Percentiles rank a stretch among this genome's conserved stretches.
Evolutionary conservation across 108 stramenopile genomes (phyloP).

Genomic region (Cyclostephanos invisitatus): DNA sequence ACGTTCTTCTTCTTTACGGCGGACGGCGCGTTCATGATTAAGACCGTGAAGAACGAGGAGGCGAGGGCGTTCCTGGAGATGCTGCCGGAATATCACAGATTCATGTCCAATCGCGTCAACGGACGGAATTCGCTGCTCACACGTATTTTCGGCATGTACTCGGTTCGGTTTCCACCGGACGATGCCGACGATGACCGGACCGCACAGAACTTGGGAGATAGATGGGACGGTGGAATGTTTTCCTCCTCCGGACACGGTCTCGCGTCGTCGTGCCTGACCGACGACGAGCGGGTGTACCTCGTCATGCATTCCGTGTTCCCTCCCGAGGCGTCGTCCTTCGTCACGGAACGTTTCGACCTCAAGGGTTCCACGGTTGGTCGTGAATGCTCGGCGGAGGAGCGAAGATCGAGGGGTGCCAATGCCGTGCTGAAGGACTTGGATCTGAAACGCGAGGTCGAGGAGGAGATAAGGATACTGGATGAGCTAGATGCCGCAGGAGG

Average conservation of each 20-base stretch:
- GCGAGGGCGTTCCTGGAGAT: slow-evolving; percentile 70
- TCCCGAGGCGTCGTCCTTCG: slow-evolving; percentile 60
- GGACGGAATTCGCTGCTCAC: slow-evolving; percentile 72
- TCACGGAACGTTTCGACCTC: slow-evolving; percentile 85
- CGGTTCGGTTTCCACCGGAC: slow-evolving; percentile 46
- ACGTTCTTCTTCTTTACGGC: slow-evolving; percentile 84
- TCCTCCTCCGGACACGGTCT: slow-evolving; percentile 27
- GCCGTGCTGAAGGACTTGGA: slow-evolving; percentile 87
- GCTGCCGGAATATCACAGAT: slow-evolving; percentile 73
- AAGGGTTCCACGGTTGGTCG: slow-evolving; percentile 89
- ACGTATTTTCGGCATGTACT: slow-evolving; percentile 86
- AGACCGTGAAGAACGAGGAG: slow-evolving; percentile 83
- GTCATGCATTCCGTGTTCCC: slow-evolving; percentile 91
- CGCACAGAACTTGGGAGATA: slow-evolving; percentile 64
- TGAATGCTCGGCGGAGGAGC: slow-evolving; percentile 75
- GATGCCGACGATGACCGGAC: slow-evolving; percentile 32
- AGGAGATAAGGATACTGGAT: slow-evolving; percentile 7
- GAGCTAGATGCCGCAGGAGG: not conserved
- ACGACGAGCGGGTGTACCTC: slow-evolving; percentile 64
- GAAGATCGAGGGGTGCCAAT: slow-evolving; percentile 56
- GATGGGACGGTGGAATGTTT: slow-evolving; percentile 65
- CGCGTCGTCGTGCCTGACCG: slow-evolving; percentile 8
- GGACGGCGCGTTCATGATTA: slow-evolving; percentile 90
- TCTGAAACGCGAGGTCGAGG: slow-evolving; percentile 66
- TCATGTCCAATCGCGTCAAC: slow-evolving; percentile 66